Base-by-base conservation (phyloP, 2,329 filamentous ascomycete genomes). In the Cryphonectria carpinicola region DNA sequence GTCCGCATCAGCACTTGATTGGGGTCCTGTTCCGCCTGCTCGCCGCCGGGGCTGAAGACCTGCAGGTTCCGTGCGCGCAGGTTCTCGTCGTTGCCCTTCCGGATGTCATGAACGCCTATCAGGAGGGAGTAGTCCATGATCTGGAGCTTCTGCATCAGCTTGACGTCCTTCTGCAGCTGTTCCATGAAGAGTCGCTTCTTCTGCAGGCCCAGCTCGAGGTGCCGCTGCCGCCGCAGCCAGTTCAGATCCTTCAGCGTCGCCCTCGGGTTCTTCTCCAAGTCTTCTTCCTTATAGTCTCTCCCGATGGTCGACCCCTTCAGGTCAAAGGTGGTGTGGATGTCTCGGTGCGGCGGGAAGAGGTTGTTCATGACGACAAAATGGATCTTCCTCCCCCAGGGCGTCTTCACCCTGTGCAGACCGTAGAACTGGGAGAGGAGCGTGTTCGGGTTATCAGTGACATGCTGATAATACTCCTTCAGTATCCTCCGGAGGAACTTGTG, bases 331-430 rank as follows among this genome's bases (percentile, higher is more conserved):
- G 94, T 90, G 82, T 99, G 96, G 72, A 99, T 98, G 80, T 99
- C 96, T 75, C 95, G 90, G 82, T 99, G 96, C 8, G 96, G 95
- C 17, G 96, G 96, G 78, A 99, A 99, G 22, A 99, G 88, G 80
- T 99, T 99, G 85, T 99, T 99, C 96, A 99, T 99, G 79, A 99
- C 95, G 72, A 99, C 96, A 76, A 99, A 99, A 81, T 99, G 96
- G 69, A 98, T 98, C 84, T 99, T 99, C 79, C 95, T 92, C 73
- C 96, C 96, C 79, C 97, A 98, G 0, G 95, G 94, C 85, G 98
- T 97, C 87, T 99, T 99, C 77, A 99, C 96, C 72, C 96, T 91
- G 82, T 99, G 96, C 25, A 99, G 86, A 65, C 96, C 96, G 79
- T 98, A 99, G 79, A 99, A 99, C 78, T 99, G 96, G 28, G 95